Base-by-base conservation (phyloP, 768 basidiomycete genomes). In the Collybia sp. region DNA sequence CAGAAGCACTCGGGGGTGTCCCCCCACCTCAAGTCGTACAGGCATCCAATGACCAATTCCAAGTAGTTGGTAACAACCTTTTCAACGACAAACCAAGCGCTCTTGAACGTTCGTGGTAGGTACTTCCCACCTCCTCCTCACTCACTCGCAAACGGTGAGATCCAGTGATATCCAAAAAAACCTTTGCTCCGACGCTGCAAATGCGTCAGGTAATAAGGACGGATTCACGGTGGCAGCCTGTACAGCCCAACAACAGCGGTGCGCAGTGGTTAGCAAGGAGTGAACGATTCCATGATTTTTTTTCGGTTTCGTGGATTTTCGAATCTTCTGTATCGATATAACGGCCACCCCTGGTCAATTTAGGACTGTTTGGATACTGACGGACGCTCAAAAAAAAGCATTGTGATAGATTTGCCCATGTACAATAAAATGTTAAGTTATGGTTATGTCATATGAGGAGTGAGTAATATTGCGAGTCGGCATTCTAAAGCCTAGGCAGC, bases 81-180 rank as follows among this genome's bases (percentile, higher is more conserved):
- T 79, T 82, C 64, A 71, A 77, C 52, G 66, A 69, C 55, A 48
- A 65, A 32, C 48, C 57, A 47, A 71, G 63, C 50, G 80, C 80
- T 6, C 52, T 79, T 40, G 58, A 54, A 13, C 73, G 80, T 36
- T 76, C 74, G 38, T 79, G 76, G 69, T 71, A 53, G 31, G 65
- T 51, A 10, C 34, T 18, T 12, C 39, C 30, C 40, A 10, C 13
- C 17, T 4, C 12, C 34, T 9, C 17, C 15, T 9, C 15, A 15
- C 12, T 38, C 48, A 10, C 31, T 37, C 39, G 39, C 39, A 33
- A 20, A 33, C 32, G 2, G 38, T 35, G 41, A 13, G 20, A 20
- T 46, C 3, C 45, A 71, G 76, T 58, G 74, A 77, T 56, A 68
- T 80, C 5, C 79, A 82, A 63, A 70, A 77, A 54, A 83, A 83